Conservation (phyloP, 1,284 basidiomycete genomes). For the Cryptococcus sp. region DNA sequence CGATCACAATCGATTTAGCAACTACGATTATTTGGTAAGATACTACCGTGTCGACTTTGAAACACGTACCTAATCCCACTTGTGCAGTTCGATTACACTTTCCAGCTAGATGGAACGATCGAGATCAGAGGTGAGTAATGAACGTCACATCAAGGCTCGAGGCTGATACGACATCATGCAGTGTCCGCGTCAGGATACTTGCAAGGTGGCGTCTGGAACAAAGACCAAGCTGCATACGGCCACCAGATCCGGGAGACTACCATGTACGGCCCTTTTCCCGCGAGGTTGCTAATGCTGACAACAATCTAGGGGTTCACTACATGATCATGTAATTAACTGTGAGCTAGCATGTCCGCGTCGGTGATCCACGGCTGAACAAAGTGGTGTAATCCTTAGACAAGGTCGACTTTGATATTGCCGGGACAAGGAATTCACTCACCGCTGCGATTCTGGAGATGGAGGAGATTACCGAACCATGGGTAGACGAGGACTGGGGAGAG, state of each 20-base stretch:
- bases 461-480: constrained; percentile 59
- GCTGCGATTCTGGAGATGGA: constrained; percentile 54
- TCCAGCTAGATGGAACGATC: constrained; percentile 66
- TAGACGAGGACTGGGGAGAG: constrained; percentile 64
- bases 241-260: constrained; percentile 60
- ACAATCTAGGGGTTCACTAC: constrained; percentile 58
- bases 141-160: background rate
- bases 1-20: constrained; percentile 29
- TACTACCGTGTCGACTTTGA: no score
- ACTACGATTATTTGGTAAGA: constrained; percentile 55
- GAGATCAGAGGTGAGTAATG: constrained; percentile 56
- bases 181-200: constrained; percentile 68
- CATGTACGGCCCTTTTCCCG: constrained; percentile 49
- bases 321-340: constrained; percentile 69
- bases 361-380: background rate
- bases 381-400: constrained; percentile 22
- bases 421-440: constrained; percentile 62
- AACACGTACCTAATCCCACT: no score
- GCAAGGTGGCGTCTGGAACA: constrained; percentile 63
- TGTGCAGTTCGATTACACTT: constrained; percentile 63
- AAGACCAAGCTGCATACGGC: constrained; percentile 59
- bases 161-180: background rate
- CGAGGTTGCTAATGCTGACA: background rate
- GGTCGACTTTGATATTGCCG: constrained; percentile 65
- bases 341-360: constrained; percentile 36